Conservation (phyloP, 208 protist genomes). For the Zelonia costaricensis region DNA sequence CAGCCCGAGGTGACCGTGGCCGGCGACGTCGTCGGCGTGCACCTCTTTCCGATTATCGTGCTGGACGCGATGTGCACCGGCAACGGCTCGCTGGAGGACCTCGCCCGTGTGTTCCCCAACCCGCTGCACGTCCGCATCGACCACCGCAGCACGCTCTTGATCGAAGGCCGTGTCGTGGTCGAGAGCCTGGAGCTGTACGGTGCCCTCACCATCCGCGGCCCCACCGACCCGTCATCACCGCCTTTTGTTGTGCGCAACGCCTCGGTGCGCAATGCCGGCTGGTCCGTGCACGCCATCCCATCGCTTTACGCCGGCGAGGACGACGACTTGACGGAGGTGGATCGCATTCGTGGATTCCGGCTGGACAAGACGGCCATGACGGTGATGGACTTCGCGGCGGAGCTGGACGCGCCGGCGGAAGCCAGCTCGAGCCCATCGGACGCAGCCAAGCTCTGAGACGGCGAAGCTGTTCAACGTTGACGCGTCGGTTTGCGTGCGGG, state of each 20-base stretch:
- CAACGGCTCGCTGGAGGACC: conserved; percentile 29
- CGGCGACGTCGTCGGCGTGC: conserved; percentile 10
- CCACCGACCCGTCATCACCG: conserved; percentile 18
- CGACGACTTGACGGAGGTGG: conserved; percentile 30
- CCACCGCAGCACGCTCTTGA: conserved; percentile 60
- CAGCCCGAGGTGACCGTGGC: conserved; percentile 25
- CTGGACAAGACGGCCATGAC: conserved; percentile 45
- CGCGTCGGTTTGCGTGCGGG: neutral
- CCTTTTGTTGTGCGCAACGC: conserved; percentile 51
- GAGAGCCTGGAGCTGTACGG: conserved; percentile 74
- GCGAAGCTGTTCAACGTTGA: conserved; percentile 24
- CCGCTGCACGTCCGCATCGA: conserved; percentile 58
- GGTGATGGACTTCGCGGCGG: conserved; percentile 19
- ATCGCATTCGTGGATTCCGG: conserved; percentile 82
- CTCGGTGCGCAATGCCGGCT: conserved; percentile 53
- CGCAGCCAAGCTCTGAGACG: conserved; percentile 8
- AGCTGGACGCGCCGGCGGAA: neutral
- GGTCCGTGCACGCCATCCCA: conserved; percentile 37
- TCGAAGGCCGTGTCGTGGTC: conserved; percentile 74
- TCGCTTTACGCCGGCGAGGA: conserved; percentile 1
- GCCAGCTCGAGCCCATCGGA: too few species aligned
- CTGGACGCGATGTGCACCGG: conserved; percentile 25
- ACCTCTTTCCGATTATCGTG: conserved; percentile 52
- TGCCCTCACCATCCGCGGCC: conserved; percentile 60
- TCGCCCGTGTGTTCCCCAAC: conserved; percentile 50